phyloP scores from a whole-genome alignment of 192 early-diverging fungal species.

The Coemansia asiatica region DNA sequence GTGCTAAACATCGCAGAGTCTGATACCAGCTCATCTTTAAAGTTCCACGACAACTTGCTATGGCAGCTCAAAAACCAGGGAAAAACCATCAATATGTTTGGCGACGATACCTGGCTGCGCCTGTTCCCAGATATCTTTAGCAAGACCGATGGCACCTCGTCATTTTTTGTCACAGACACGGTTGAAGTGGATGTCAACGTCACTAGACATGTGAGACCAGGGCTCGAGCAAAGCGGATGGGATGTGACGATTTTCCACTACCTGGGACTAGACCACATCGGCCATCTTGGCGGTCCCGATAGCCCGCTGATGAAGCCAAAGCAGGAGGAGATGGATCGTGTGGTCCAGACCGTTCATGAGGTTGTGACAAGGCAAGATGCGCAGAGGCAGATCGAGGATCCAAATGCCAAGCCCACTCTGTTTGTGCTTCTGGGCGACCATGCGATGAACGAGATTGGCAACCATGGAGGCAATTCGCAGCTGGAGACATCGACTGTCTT shows the following conservation, averaged over 20 bases:
- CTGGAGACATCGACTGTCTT: slow-evolving; percentile 56
- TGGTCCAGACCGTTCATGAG: slow-evolving; percentile 60
- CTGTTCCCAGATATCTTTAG: slow-evolving; percentile 76
- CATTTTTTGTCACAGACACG: slow-evolving; percentile 64
- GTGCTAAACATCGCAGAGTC: slow-evolving; percentile 82
- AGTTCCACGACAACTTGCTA: slow-evolving; percentile 73
- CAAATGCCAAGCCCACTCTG: slow-evolving; percentile 60
- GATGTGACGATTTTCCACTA: slow-evolving; percentile 76
- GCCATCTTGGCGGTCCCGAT: slow-evolving; percentile 68
- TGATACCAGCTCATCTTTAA: slow-evolving; percentile 59
- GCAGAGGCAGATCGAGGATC: slow-evolving; percentile 31
- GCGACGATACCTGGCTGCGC: slow-evolving; percentile 95
- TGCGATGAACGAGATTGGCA: slow-evolving; percentile 75
- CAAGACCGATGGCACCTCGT: slow-evolving; percentile 63
- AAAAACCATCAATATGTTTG: slow-evolving; percentile 77
- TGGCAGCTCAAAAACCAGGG: slow-evolving; percentile 61
- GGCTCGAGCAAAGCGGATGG: slow-evolving; percentile 62
- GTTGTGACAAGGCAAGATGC: slow-evolving; percentile 51
- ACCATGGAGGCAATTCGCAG: slow-evolving; percentile 56
- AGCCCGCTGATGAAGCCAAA: slow-evolving; percentile 73
- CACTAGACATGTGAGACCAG: slow-evolving; percentile 63
- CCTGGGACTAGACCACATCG: slow-evolving; percentile 81
- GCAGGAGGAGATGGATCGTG: slow-evolving; percentile 74
- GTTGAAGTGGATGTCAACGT: slow-evolving; percentile 76
- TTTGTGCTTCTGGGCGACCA: slow-evolving; percentile 82